Percentiles rank a stretch among this genome's conserved stretches.
These are phyloP conservation scores for Athelia sp. DNA, from an alignment of 1,284 basidiomycete genomes.

Conservation along the genomic window DNA sequence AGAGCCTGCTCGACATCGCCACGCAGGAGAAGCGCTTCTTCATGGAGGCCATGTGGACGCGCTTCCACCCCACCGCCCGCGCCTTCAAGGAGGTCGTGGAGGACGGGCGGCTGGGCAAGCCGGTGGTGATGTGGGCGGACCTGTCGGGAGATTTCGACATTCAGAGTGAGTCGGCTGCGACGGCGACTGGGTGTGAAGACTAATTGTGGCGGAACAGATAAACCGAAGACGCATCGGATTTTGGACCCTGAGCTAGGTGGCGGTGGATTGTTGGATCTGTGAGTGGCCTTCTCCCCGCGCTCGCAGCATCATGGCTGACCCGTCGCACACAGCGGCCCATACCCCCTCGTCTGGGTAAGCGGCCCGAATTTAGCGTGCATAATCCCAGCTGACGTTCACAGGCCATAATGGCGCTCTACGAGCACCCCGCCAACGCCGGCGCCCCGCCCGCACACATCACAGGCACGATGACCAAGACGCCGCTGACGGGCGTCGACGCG, in stretches of 20 bases:
- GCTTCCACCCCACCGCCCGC: slow-evolving; percentile 68
- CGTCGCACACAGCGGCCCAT: slow-evolving; percentile 59
- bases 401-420: slow-evolving; percentile 77
- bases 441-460: slow-evolving; percentile 51
- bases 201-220: slow-evolving; percentile 34
- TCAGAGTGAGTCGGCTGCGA: slow-evolving; percentile 49
- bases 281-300: slow-evolving; percentile 14
- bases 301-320: neutral
- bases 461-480: slow-evolving; percentile 68
- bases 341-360: slow-evolving; percentile 76
- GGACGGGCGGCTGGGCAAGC: slow-evolving; percentile 55
- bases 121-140: slow-evolving; percentile 65
- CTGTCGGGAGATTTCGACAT: slow-evolving; percentile 70
- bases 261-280: slow-evolving; percentile 83
- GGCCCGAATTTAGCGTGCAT: neutral
- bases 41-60: slow-evolving; percentile 86
- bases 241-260: slow-evolving; percentile 80
- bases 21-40: slow-evolving; percentile 77
- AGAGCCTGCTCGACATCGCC: slow-evolving; percentile 67
- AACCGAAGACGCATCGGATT: slow-evolving; percentile 69
- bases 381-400: slow-evolving; percentile 16
- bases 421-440: slow-evolving; percentile 65
- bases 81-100: slow-evolving; percentile 65
- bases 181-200: too few relatives aligned
- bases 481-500: slow-evolving; percentile 75